Evolutionary conservation across 2,329 filamentous ascomycete genomes (phyloP), one percentile per base, ranked within the genome.

Genomic region (Neonectria neomacrospora): DNA sequence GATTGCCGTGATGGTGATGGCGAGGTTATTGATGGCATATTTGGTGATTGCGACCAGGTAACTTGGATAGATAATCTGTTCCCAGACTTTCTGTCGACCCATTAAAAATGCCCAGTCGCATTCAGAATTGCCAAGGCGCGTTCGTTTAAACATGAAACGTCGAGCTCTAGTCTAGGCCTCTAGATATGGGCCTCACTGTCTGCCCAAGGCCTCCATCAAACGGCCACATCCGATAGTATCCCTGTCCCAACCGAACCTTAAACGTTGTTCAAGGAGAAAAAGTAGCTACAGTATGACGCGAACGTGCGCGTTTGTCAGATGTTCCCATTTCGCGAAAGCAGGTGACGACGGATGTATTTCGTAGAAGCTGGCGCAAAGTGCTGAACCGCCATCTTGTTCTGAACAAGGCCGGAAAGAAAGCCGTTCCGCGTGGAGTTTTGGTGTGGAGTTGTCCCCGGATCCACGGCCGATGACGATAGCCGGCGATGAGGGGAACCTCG

Each of bases 371-470:
- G 20, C 39, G 45, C 20, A 34, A 41, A 20, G 55, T 26, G 20
- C 14, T 41, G 20, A 66, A 50, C 54, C 51, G 18, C 51, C 59
- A 37, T 44, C 16, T 26, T 39, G 41, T 39, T 44, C 30, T 12
- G 28, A 44, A 58, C 57, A 22, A 37, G 54, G 44, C 56, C 66
- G 65, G 66, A 56, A 52, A 67, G 65, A 68, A 68, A 20, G 58
- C 66, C 64, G 66, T 39, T 50, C 37, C 42, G 54, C 51, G 48
- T 47, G 52, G 60, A 47, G 57, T 41, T 32, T 16, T 26, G 54
- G 22, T 41, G 55, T 59, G 67, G 61, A 63, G 48, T 51, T 52
- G 55, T 54, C 10, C 18, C 50, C 48, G 50, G 48, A 54, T 28
- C 54, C 47, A 37, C 45, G 16, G 20, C 41, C 20, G 52, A 48